Evolutionary conservation across 352 stramenopile genomes (phyloP).

Genomic region (Phytopythium boreale): DNA sequence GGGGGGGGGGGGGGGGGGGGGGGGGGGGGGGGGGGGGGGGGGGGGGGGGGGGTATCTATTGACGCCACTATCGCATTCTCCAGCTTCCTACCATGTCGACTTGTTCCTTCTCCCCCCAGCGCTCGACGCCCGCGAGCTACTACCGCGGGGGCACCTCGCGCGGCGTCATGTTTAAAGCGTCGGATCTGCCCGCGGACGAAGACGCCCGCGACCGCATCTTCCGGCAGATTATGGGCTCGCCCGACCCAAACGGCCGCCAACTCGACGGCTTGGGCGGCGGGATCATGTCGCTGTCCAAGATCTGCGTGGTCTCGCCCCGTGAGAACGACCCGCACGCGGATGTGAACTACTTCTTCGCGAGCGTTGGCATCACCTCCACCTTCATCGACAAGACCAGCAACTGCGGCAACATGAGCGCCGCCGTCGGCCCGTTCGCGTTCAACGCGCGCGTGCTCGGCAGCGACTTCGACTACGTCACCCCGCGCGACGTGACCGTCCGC

Average conservation of each 20-base stretch:
- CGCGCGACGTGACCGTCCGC: conserved; percentile 5
- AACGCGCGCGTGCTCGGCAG: conserved; percentile 3
- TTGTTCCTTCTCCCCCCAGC: background rate
- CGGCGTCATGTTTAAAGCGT: conserved; percentile 1
- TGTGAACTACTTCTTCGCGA: conserved; percentile 6
- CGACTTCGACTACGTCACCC: background rate
- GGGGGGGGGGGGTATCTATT: too few species aligned
- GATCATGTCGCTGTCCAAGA: conserved; percentile 9
- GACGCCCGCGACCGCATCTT: background rate
- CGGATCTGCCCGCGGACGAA: background rate
- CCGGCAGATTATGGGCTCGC: conserved; percentile 3
- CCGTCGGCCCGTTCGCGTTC: conserved; percentile 8
- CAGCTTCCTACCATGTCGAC: too few species aligned
- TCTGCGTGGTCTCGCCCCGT: conserved; percentile 1
- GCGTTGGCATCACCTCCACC: background rate
- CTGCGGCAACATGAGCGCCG: conserved; percentile 10
- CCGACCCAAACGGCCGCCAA: conserved; percentile 5
- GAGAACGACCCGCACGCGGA: background rate
- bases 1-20: too few species aligned
- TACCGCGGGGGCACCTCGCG: conserved; percentile 5
- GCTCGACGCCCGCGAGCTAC: background rate
- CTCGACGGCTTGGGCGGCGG: conserved; percentile 4
- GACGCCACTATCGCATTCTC: too few species aligned
- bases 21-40: too few species aligned
- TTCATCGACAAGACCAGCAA: conserved; percentile 1